Conservation (phyloP, 1,139 yeast genomes). For the Pichia inconspicua region DNA sequence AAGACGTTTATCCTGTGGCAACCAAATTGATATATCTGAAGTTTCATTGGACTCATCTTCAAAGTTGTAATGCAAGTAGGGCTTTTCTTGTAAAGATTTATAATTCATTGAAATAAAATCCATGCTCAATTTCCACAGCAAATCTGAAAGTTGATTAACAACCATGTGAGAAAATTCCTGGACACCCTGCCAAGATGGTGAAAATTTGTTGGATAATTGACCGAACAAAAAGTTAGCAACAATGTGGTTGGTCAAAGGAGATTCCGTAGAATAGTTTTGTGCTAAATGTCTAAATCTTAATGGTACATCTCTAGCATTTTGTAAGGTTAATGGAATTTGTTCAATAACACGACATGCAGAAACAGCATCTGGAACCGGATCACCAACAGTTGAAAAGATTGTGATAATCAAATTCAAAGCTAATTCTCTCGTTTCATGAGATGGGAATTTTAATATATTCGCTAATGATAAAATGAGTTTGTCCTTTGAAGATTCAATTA, state of each 20-base stretch:
- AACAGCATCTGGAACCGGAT: conserved; percentile 19
- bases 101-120: conserved; percentile 35
- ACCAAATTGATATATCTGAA: conserved; percentile 20
- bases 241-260: conserved; percentile 33
- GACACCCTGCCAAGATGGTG: conserved; percentile 81
- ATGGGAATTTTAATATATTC: conserved; percentile 18
- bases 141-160: conserved; percentile 34
- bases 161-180: conserved; percentile 50
- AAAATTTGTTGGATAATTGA: conserved; percentile 62
- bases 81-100: conserved; percentile 14
- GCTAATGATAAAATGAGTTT: conserved; percentile 15
- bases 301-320: conserved; percentile 69
- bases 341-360: conserved; percentile 52
- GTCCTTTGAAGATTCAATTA: conserved; percentile 9
- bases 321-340: conserved; percentile 59
- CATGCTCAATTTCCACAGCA: conserved; percentile 52
- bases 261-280: conserved; percentile 36
- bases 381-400: conserved; percentile 13
- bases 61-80: conserved; percentile 16
- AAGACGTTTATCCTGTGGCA: conserved; percentile 30
- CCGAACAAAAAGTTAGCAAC: conserved; percentile 64
- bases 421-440: conserved; percentile 20
- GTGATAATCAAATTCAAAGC: conserved; percentile 23
- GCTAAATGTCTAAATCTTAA: conserved; percentile 62
- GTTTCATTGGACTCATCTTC: conserved; percentile 6